Conservation (phyloP, 108 stramenopile genomes). For the Cyclotella choctawhatcheeana region DNA sequence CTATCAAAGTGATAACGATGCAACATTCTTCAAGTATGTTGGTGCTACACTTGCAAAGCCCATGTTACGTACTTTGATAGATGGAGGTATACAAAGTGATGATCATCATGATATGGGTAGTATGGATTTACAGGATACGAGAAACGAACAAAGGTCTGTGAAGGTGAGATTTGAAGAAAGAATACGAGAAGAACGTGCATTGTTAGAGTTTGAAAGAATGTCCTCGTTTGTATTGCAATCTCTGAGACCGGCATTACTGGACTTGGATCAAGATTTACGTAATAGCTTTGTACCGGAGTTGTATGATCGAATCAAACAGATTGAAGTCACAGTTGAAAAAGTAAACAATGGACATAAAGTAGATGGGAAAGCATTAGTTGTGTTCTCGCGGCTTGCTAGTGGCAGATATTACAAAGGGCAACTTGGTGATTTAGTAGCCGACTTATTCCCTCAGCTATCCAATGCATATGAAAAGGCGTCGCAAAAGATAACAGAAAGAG, state of each 20-base stretch:
- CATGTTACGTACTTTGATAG: constrained; percentile 37
- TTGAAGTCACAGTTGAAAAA: background rate
- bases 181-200: constrained; percentile 28
- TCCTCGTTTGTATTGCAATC: constrained; percentile 15
- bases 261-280: constrained; percentile 19
- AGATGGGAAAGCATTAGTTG: background rate
- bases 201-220: constrained; percentile 32
- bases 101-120: background rate
- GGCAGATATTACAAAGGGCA: constrained; percentile 29
- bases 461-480: constrained; percentile 22
- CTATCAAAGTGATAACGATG: constrained; percentile 7
- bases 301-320: constrained; percentile 8
- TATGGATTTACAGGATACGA: background rate
- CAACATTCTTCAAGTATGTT: constrained; percentile 36
- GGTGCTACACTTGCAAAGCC: constrained; percentile 30
- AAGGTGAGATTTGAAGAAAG: constrained; percentile 28
- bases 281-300: constrained; percentile 15
- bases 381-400: constrained; percentile 22
- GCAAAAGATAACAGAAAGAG: constrained; percentile 19
- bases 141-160: background rate
- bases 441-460: constrained; percentile 22
- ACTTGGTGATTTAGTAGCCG: constrained; percentile 14
- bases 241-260: constrained; percentile 26
- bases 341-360: background rate
- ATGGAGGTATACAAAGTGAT: constrained; percentile 1